Conservation (phyloP, 108 stramenopile species). For the Cyclotella choctawhatcheeana region DNA sequence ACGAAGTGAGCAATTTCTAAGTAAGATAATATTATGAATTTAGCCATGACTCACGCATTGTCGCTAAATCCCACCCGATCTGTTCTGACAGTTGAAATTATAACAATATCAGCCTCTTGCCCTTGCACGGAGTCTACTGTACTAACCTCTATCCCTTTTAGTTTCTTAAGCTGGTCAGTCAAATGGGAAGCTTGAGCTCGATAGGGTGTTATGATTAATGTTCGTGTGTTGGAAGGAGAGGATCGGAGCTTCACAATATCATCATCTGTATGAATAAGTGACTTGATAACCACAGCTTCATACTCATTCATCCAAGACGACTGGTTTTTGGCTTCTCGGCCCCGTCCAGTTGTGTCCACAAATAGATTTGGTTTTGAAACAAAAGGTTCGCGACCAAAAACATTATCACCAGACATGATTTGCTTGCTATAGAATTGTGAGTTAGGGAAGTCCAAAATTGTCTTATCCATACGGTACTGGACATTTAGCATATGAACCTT, state of each 20-base stretch:
- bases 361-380: constrained; percentile 49
- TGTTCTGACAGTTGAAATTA: constrained; percentile 58
- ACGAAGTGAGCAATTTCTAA: too few species aligned
- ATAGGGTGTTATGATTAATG: constrained; percentile 33
- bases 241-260: constrained; percentile 30
- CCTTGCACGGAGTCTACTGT: constrained; percentile 71
- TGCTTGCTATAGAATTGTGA: constrained; percentile 57
- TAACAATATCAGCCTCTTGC: constrained; percentile 61
- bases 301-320: constrained; percentile 23
- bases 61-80: constrained; percentile 71
- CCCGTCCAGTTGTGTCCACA: constrained; percentile 5
- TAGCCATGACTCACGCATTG: too few species aligned
- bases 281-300: constrained; percentile 24
- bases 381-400: constrained; percentile 20
- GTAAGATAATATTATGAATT: too few species aligned
- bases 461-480: constrained; percentile 62
- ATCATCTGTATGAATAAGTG: constrained; percentile 33
- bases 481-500: constrained; percentile 31
- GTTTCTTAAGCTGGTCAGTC: neutral
- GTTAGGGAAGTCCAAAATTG: constrained; percentile 55
- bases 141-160: constrained; percentile 37
- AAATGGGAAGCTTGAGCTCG: constrained; percentile 1
- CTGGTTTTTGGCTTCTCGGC: constrained; percentile 17
- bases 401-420: constrained; percentile 12
- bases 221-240: constrained; percentile 36